A percentile compares a stretch with the other conserved stretches of the same genome.
These are phyloP conservation scores for Amaranthus cruentus DNA, from an alignment of 148 eudicot species.

Conservation along the genomic window DNA sequence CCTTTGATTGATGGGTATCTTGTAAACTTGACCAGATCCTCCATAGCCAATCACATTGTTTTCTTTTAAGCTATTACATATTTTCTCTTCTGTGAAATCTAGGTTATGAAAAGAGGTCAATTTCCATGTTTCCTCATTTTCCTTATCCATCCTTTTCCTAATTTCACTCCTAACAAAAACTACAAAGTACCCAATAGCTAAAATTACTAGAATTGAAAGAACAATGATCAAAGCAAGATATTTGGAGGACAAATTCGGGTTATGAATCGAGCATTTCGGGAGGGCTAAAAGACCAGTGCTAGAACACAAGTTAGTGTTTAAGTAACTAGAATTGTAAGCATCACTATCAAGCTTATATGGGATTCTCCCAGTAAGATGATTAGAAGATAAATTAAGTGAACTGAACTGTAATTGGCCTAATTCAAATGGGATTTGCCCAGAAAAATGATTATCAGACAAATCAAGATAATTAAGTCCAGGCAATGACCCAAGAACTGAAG, in stretches of 20 bases:
- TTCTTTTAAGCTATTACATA: conserved; percentile 44
- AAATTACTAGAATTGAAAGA: conserved; percentile 29
- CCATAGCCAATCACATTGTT: conserved; percentile 58
- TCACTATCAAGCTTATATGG: conserved; percentile 46
- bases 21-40: conserved; percentile 61
- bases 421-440: conserved; percentile 55
- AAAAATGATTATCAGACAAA: conserved; percentile 48
- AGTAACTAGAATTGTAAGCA: conserved; percentile 55
- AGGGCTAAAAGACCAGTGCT: conserved; percentile 27
- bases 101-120: conserved; percentile 52
- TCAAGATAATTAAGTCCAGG: conserved; percentile 48
- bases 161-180: conserved; percentile 26
- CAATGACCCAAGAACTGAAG: conserved; percentile 39
- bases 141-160: conserved; percentile 25
- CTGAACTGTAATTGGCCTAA: conserved; percentile 39
- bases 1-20: conserved; percentile 29
- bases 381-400: conserved; percentile 57
- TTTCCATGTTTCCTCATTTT: conserved; percentile 40
- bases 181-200: conserved; percentile 25
- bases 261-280: conserved; percentile 30
- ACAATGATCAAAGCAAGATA: conserved; percentile 40
- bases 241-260: conserved; percentile 18
- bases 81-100: conserved; percentile 43
- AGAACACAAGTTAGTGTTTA: conserved; percentile 53
- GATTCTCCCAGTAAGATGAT: conserved; percentile 46